A percentile compares a stretch with the other conserved stretches of the same genome.
Evolutionary conservation across 2,329 filamentous ascomycete genomes (phyloP).

Genomic region (Gliomastix tumulicola): DNA sequence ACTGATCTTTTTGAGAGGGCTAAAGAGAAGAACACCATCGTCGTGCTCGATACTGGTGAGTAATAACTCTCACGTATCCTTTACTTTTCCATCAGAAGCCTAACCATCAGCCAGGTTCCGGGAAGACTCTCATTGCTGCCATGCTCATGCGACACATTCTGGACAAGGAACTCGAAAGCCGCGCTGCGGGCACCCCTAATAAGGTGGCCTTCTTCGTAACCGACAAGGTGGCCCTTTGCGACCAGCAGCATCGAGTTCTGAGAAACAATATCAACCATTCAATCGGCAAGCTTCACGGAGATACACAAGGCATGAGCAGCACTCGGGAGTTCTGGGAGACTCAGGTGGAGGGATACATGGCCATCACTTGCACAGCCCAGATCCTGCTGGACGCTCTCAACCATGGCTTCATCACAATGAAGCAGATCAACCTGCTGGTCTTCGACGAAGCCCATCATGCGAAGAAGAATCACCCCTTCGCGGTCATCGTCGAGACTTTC

Average conservation of each 20-base stretch:
- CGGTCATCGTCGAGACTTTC: slow-evolving; percentile 81
- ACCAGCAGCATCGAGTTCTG: slow-evolving; percentile 81
- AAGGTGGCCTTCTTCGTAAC: slow-evolving; percentile 84
- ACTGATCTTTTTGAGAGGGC: slow-evolving; percentile 84
- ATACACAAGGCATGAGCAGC: slow-evolving; percentile 39
- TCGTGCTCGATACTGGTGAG: slow-evolving; percentile 82
- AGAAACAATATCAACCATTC: slow-evolving; percentile 72
- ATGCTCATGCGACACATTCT: slow-evolving; percentile 73
- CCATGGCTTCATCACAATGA: slow-evolving; percentile 73
- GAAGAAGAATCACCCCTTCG: slow-evolving; percentile 90
- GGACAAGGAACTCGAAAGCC: slow-evolving; percentile 67
- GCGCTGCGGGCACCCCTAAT: slow-evolving; percentile 49
- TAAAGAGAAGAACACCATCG: slow-evolving; percentile 79
- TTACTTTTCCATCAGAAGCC: neutral
- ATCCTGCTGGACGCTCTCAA: slow-evolving; percentile 73
- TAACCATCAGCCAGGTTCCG: slow-evolving; percentile 55
- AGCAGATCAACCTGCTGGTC: slow-evolving; percentile 79
- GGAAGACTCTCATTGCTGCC: slow-evolving; percentile 94
- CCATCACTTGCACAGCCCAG: slow-evolving; percentile 88
- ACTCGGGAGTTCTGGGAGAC: slow-evolving; percentile 42
- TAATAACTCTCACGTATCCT: neutral
- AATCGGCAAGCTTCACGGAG: slow-evolving; percentile 70
- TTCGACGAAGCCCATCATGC: slow-evolving; percentile 97
- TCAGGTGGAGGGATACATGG: slow-evolving; percentile 59
- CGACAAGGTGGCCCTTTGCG: slow-evolving; percentile 82